phyloP scores from a whole-genome alignment of 345 rosid genomes.

The Brassica carinata region DNA sequence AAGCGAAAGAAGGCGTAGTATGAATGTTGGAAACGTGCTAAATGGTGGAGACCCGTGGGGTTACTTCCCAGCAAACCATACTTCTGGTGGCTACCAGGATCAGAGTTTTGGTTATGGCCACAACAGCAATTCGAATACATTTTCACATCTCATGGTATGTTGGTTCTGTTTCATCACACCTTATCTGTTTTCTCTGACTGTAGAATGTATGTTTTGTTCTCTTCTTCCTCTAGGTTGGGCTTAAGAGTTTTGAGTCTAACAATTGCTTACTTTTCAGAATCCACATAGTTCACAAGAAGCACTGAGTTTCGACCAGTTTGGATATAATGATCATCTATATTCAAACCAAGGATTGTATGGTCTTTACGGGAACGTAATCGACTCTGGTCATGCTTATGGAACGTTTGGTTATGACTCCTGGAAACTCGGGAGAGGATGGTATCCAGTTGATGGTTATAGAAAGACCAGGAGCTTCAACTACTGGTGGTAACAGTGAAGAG shows the following conservation, averaged over 20 bases:
- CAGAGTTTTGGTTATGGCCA: slow-evolving; percentile 52
- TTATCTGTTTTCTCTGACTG: slow-evolving; percentile 4
- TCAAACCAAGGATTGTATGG: slow-evolving; percentile 55
- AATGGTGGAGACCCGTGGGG: slow-evolving; percentile 50
- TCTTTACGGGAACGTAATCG: slow-evolving; percentile 52
- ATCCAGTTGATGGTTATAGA: slow-evolving; percentile 56
- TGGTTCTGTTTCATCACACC: slow-evolving; percentile 6
- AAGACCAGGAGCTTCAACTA: slow-evolving; percentile 52
- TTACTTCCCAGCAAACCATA: slow-evolving; percentile 40
- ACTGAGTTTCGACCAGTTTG: slow-evolving; percentile 47
- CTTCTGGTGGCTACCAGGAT: slow-evolving; percentile 44
- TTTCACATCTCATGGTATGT: slow-evolving; percentile 54
- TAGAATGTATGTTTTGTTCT: neutral
- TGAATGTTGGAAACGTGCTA: slow-evolving; percentile 27
- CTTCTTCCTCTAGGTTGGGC: neutral
- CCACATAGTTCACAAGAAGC: slow-evolving; percentile 50
- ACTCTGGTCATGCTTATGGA: slow-evolving; percentile 54
- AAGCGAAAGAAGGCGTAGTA: slow-evolving; percentile 27
- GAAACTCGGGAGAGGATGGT: slow-evolving; percentile 68
- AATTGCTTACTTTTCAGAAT: slow-evolving; percentile 51
- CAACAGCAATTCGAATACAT: slow-evolving; percentile 40
- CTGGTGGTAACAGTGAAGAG: slow-evolving; percentile 54
- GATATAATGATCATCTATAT: slow-evolving; percentile 53
- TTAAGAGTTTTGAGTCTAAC: no score
- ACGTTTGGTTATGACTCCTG: slow-evolving; percentile 60